A percentile compares a stretch with the other conserved stretches of the same genome.
Conservation (phyloP, 805 yeast genomes). For the Kurtzmaniella fragi region DNA sequence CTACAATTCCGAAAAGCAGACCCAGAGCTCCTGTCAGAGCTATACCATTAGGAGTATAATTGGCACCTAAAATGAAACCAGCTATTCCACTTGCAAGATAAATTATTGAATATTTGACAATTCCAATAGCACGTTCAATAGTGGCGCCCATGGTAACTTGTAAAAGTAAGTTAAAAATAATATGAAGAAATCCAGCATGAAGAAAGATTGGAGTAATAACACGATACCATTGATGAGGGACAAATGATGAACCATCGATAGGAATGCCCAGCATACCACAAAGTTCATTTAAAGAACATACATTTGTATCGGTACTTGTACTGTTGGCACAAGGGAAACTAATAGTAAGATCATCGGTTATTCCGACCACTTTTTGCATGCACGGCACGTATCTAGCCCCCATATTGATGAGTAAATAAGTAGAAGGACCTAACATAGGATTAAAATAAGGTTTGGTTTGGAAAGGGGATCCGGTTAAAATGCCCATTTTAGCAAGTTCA, state of each 20-base stretch:
- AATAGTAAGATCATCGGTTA: slow-evolving; percentile 44
- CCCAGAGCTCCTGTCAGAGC: slow-evolving; percentile 72
- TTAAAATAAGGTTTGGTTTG: slow-evolving; percentile 69
- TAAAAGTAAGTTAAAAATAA: slow-evolving; percentile 54
- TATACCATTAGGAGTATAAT: slow-evolving; percentile 62
- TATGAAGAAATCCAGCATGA: slow-evolving; percentile 72
- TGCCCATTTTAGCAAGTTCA: slow-evolving; percentile 54
- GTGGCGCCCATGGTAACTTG: slow-evolving; percentile 59
- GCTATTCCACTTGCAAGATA: slow-evolving; percentile 59
- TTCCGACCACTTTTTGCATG: slow-evolving; percentile 48
- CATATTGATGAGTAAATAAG: slow-evolving; percentile 59
- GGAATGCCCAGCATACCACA: slow-evolving; percentile 57
- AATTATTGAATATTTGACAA: slow-evolving; percentile 46
- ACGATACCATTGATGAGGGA: slow-evolving; percentile 67
- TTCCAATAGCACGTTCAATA: slow-evolving; percentile 55
- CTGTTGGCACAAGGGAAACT: slow-evolving; percentile 68
- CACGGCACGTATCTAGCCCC: slow-evolving; percentile 73
- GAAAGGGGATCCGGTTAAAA: slow-evolving; percentile 57
- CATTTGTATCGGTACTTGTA: slow-evolving; percentile 48
- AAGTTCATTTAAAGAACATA: slow-evolving; percentile 51
- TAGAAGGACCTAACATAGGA: slow-evolving; percentile 76
- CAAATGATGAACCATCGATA: slow-evolving; percentile 21
- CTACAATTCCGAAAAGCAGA: slow-evolving; percentile 63
- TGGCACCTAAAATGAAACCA: slow-evolving; percentile 66
- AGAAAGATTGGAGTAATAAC: slow-evolving; percentile 64